phyloP scores from a whole-genome alignment of 148 eudicot genomes.

The Amaranthus cruentus region DNA sequence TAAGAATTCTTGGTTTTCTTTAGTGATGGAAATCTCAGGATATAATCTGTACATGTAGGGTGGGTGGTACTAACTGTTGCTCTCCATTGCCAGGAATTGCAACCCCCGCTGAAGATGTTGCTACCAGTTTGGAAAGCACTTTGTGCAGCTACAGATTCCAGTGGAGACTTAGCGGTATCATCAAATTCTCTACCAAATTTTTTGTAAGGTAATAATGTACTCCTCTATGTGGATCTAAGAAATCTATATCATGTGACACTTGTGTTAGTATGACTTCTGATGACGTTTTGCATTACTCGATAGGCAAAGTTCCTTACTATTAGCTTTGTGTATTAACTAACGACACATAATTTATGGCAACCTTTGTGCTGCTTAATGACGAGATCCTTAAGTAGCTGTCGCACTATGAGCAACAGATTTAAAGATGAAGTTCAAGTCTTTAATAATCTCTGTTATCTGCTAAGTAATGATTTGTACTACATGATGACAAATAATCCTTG shows the following conservation, averaged over 20 bases:
- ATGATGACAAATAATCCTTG: too few relatives aligned
- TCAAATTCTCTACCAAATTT: slow-evolving; percentile 1
- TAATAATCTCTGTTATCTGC: too few relatives aligned
- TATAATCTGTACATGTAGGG: not conserved
- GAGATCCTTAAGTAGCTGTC: too few relatives aligned
- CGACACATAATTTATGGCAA: too few relatives aligned
- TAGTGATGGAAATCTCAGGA: not conserved
- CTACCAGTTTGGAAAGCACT: slow-evolving; percentile 73
- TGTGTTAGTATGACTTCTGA: not conserved
- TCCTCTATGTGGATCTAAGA: not conserved
- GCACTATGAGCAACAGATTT: too few relatives aligned
- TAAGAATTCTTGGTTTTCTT: not conserved
- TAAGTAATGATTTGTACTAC: too few relatives aligned
- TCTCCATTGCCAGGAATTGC: slow-evolving; percentile 44
- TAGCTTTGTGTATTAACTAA: too few relatives aligned
- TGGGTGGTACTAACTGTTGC: slow-evolving; percentile 8
- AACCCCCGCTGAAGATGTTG: slow-evolving; percentile 69
- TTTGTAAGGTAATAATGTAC: not conserved
- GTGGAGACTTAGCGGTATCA: slow-evolving; percentile 12
- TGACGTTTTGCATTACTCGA: too few relatives aligned
- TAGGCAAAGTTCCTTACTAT: too few relatives aligned
- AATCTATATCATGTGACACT: not conserved
- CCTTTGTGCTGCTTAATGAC: too few relatives aligned
- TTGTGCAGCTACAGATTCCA: slow-evolving; percentile 40
- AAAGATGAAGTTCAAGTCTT: too few relatives aligned